phyloP scores from a whole-genome alignment of 2,329 filamentous ascomycete species.

The Emergomyces pasteurianus region DNA sequence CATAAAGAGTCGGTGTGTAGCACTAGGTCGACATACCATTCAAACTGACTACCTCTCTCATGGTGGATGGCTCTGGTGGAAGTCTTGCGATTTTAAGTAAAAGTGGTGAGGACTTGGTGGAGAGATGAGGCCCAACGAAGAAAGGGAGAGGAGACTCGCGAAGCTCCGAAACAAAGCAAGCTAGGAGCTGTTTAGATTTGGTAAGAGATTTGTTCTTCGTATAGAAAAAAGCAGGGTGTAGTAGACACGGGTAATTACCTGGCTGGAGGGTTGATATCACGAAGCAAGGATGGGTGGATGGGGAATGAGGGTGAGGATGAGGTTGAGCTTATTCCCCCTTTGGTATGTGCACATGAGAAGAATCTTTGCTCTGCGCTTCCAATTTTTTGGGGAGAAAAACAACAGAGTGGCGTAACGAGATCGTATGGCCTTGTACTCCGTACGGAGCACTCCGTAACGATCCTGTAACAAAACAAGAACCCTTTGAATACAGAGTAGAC shows the following conservation, averaged over 20 bases:
- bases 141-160: not conserved
- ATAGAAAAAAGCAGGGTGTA: not conserved
- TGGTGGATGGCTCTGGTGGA: conserved; percentile 40
- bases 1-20: not conserved
- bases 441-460: too few relatives aligned
- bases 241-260: not conserved
- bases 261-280: not conserved
- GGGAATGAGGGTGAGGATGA: not conserved
- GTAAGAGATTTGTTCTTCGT: not conserved
- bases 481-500: too few relatives aligned
- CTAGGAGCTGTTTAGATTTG: not conserved
- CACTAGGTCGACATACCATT: conserved; percentile 58
- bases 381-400: not conserved
- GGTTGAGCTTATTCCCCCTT: not conserved
- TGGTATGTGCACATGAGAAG: too few relatives aligned
- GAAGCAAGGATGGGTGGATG: not conserved
- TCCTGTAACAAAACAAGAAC: too few relatives aligned
- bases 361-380: too few relatives aligned
- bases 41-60: conserved; percentile 99
- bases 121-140: not conserved
- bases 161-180: not conserved
- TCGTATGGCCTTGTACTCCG: not conserved
- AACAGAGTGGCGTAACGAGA: not conserved
- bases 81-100: not conserved
- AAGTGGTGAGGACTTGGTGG: not conserved